Evolutionary conservation across 495 filamentous ascomycete genomes (phyloP).

Genomic region (Daldinia childiae): DNA sequence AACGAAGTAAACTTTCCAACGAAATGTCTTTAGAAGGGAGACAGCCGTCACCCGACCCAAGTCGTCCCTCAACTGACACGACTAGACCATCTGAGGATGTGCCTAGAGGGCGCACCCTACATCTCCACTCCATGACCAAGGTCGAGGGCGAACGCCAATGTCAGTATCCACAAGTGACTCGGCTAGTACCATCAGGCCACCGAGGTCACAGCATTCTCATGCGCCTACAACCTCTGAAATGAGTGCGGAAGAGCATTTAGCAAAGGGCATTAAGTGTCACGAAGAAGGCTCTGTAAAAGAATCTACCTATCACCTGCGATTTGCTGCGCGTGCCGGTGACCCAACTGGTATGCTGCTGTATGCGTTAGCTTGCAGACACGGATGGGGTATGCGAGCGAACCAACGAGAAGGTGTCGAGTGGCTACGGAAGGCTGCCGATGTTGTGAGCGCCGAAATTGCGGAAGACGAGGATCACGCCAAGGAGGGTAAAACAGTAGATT

Average conservation of each 20-base stretch:
- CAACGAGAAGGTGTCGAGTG: constrained; percentile 88
- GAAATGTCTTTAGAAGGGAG: constrained; percentile 48
- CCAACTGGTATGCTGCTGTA: constrained; percentile 96
- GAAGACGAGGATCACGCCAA: constrained; percentile 76
- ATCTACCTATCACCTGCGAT: constrained; percentile 93
- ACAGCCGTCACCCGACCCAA: constrained; percentile 54
- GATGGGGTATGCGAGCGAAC: constrained; percentile 96
- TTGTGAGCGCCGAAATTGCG: constrained; percentile 80
- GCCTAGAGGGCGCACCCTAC: constrained; percentile 50
- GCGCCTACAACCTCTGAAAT: constrained; percentile 63
- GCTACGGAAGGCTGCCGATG: constrained; percentile 88
- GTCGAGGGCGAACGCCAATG: constrained; percentile 51
- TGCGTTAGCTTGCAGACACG: constrained; percentile 94
- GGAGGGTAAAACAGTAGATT: constrained; percentile 69
- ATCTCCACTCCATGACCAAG: constrained; percentile 50
- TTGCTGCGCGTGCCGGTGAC: constrained; percentile 84
- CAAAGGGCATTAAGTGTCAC: constrained; percentile 87
- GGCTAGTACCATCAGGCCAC: constrained; percentile 70
- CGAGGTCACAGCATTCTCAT: constrained; percentile 61
- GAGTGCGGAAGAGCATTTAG: constrained; percentile 85
- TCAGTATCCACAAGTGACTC: constrained; percentile 71
- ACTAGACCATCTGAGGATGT: constrained; percentile 52
- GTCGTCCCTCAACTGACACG: constrained; percentile 60
- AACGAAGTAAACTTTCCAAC: constrained; percentile 57
- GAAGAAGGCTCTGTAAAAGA: constrained; percentile 86